Evolutionary conservation across 2,329 filamentous ascomycete species (phyloP).

Genomic region (Blumeria graminis): DNA sequence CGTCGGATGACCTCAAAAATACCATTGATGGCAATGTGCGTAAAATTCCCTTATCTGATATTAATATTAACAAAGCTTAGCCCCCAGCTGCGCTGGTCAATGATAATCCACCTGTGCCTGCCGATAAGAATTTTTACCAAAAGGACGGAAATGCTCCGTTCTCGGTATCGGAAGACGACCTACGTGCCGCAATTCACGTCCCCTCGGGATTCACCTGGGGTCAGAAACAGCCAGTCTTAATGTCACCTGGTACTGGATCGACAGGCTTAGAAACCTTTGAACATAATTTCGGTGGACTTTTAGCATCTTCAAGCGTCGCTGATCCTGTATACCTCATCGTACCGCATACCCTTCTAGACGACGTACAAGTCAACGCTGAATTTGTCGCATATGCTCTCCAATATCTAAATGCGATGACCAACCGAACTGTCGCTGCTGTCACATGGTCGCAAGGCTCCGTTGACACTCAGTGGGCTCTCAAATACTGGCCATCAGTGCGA

Average conservation of each 20-base stretch:
- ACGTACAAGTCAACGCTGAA: constrained; percentile 27
- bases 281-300: constrained; percentile 24
- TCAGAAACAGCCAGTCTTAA: constrained; percentile 22
- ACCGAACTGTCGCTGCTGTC: constrained; percentile 20
- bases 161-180: constrained; percentile 20
- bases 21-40: constrained; percentile 3
- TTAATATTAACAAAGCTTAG: not conserved
- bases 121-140: constrained; percentile 17
- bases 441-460: constrained; percentile 31
- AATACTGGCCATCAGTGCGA: constrained; percentile 29
- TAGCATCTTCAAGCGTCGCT: constrained; percentile 19
- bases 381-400: constrained; percentile 33
- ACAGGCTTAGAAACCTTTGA: constrained; percentile 18
- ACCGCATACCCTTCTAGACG: constrained; percentile 21
- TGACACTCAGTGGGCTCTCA: constrained; percentile 30
- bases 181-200: constrained; percentile 28
- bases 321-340: constrained; percentile 33
- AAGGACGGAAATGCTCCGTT: constrained; percentile 22
- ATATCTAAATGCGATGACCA: constrained; percentile 22
- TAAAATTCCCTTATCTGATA: not conserved
- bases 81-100: not conserved
- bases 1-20: constrained; percentile 4
- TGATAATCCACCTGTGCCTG: constrained; percentile 9
- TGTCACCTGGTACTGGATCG: constrained; percentile 27
- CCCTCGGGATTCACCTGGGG: constrained; percentile 24